Percentiles rank a stretch among this genome's conserved stretches.
phyloP scores from a whole-genome alignment of 75 land plant species.

The Azolla pinnata region DNA sequence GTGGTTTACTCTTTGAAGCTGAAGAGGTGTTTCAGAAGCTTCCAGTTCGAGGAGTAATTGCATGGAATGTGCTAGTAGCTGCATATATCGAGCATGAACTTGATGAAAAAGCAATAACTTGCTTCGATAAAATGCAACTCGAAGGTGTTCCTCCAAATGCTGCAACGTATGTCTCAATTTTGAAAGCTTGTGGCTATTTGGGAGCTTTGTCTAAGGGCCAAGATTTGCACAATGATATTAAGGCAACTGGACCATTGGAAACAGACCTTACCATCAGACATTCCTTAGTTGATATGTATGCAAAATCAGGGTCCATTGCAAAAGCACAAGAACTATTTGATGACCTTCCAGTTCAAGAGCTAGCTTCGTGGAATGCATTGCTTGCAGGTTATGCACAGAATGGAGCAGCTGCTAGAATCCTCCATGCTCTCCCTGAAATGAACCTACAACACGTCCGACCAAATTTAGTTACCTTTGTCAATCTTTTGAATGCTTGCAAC shows the following conservation, averaged over 20 bases:
- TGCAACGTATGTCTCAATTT: conserved; percentile 3
- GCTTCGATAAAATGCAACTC: not conserved
- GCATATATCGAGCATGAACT: not conserved
- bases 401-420: conserved; percentile 17
- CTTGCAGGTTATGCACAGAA: conserved; percentile 24
- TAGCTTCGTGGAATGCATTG: conserved; percentile 35
- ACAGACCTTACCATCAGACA: conserved; percentile 8
- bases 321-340: conserved; percentile 20
- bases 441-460: conserved; percentile 14
- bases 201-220: conserved; percentile 2
- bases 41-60: not conserved
- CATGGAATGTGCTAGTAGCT: not conserved
- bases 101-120: not conserved
- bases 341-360: conserved; percentile 14
- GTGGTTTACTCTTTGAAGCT: conserved; percentile 5
- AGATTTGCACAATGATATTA: not conserved
- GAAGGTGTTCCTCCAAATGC: conserved; percentile 2
- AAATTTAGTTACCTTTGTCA: conserved; percentile 26
- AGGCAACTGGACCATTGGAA: not conserved
- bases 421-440: conserved; percentile 25
- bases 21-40: conserved; percentile 5
- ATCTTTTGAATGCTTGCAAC: conserved; percentile 33
- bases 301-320: conserved; percentile 20
- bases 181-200: conserved; percentile 5
- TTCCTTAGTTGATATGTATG: conserved; percentile 39